Evolutionary conservation across 306 rosid genomes (phyloP).

Genomic region (Begonia loranthoides): DNA sequence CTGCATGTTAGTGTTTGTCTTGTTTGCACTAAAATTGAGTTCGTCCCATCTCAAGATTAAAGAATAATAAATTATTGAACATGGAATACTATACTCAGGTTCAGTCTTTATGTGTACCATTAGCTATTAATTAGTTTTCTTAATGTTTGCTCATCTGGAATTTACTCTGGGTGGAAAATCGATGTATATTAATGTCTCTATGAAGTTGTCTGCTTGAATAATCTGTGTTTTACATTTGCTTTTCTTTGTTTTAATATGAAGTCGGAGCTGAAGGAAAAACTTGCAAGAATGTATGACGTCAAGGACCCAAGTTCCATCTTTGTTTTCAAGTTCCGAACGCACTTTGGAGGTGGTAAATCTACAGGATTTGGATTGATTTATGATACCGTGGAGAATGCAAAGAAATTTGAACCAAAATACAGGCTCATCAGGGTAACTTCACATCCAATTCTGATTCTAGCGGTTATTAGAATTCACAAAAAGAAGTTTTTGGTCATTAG

Average conservation of each 20-base stretch:
- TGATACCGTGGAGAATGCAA: constrained; percentile 75
- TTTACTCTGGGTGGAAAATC: neutral
- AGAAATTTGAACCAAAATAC: constrained; percentile 89
- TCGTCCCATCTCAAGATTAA: too few species aligned
- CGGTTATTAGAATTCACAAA: neutral
- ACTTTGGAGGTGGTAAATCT: constrained; percentile 95
- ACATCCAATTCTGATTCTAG: neutral
- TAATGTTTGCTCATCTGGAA: neutral
- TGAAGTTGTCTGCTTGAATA: neutral
- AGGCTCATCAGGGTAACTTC: constrained; percentile 78
- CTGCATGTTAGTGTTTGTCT: too few species aligned
- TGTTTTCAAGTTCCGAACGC: constrained; percentile 79
- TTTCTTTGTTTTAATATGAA: constrained; percentile 10
- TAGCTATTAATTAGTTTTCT: neutral
- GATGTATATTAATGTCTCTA: neutral
- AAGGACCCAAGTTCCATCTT: constrained; percentile 74
- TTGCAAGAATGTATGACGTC: constrained; percentile 58
- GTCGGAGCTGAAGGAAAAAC: constrained; percentile 93
- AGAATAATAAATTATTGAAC: too few species aligned
- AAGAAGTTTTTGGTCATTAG: too few species aligned
- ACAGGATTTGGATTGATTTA: constrained; percentile 92
- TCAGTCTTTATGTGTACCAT: too few species aligned
- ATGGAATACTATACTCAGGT: too few species aligned
- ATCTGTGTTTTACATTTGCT: neutral
- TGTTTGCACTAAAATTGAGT: too few species aligned